A percentile compares a stretch with the other conserved stretches of the same genome.
Evolutionary conservation across 2,329 filamentous ascomycete species (phyloP).

Genomic region (Penicillium sp.): DNA sequence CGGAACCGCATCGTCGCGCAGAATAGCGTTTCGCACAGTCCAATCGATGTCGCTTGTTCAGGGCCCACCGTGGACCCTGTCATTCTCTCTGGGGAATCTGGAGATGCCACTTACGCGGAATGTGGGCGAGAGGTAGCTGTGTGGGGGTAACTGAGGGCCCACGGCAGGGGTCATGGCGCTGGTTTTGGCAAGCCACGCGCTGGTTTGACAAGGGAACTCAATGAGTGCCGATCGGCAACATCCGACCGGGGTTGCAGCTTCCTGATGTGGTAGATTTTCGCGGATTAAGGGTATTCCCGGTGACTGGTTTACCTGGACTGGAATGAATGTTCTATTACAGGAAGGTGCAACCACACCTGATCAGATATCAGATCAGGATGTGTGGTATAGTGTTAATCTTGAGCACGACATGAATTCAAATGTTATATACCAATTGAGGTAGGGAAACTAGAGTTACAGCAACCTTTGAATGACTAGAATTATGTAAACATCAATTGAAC

Average conservation of each 20-base stretch:
- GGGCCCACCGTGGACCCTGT: background rate
- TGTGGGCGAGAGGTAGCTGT: background rate
- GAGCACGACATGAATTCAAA: background rate
- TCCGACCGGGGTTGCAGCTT: background rate
- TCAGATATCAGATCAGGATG: background rate
- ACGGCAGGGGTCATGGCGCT: background rate
- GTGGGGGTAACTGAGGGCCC: background rate
- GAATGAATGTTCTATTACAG: background rate
- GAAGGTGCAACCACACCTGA: background rate
- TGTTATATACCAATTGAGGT: background rate
- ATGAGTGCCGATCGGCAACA: background rate
- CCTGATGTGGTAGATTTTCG: background rate
- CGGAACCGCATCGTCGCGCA: slow-evolving; percentile 1
- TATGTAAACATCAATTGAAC: background rate
- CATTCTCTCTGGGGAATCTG: slow-evolving; percentile 10
- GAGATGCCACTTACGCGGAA: slow-evolving; percentile 3
- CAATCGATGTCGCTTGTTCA: background rate
- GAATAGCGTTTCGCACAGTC: background rate
- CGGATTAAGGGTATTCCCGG: background rate
- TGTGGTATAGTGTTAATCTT: background rate
- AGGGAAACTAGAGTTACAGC: background rate
- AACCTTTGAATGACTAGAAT: background rate
- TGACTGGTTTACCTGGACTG: background rate
- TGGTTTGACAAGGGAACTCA: background rate
- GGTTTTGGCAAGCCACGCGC: too few species aligned